Evolutionary conservation across 1,284 basidiomycete species (phyloP), one percentile per base, ranked within the genome.

Genomic region (Apiotrichum siamense): DNA sequence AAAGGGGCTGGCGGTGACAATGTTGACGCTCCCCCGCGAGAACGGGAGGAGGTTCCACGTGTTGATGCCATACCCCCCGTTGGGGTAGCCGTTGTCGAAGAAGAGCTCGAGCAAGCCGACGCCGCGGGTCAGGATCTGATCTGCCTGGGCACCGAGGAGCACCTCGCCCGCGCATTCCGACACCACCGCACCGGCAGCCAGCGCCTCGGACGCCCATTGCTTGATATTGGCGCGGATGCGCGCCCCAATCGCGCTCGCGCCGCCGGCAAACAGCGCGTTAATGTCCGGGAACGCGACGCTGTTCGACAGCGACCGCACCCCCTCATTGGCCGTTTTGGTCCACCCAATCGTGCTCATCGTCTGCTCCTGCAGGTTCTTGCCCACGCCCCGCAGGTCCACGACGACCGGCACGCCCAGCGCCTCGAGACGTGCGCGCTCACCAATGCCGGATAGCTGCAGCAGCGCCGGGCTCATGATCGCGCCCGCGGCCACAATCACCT

Each of bases 281-380:
- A 66, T 54, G 47, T 69, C 62, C 26, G 60, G 44, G 53, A 67
- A 60, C 4, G 55, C 49, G 21, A 52, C 49, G 27, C 44, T 26
- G n/a, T 65, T 68, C 33, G 11, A 55, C 32, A 18, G 64, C 53
- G 50, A 55, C 5, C 50, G 55, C 11, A 49, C 27, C 27, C 59
- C 59, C 20, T 46, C 50, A 36, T 58, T 50, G 67, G 65, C 69
- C 18, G 20, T 21, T 3, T 7, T 17, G 13, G 66, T 70, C 32
- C 39, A 31, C 3, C 26, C 17, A 59, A 69, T 25, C 50, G 54
- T 66, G 60, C 63, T 63, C 65, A 71, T 65, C 13, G 63, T 58
- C 69, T 86, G 85, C 64, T 88, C 85, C 65, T 86, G 83, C 31
- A 87, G 65, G 70, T 86, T 83, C 67, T 84, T 81, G 1, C 87